These are phyloP conservation scores for Knoxdaviesia capensis DNA, from an alignment of 2,329 filamentous ascomycete species.

Conservation along the genomic window DNA sequence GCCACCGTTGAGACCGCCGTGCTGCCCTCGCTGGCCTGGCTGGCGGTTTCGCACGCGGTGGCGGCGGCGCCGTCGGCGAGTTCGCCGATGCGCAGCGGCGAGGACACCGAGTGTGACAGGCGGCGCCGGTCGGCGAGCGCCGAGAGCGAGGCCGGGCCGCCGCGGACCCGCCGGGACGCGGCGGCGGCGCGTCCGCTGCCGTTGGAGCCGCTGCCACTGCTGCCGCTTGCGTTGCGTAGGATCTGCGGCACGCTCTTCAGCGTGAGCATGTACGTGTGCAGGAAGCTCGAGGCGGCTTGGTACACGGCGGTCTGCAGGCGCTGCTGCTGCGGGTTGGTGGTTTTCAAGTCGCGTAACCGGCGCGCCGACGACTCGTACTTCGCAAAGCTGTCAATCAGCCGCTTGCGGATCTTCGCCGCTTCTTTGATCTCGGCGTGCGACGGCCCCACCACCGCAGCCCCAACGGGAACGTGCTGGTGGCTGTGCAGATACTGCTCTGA, in stretches of 20 bases:
- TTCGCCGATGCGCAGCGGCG: constrained; percentile 27
- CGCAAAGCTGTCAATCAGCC: constrained; percentile 70
- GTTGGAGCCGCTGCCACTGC: too few species aligned
- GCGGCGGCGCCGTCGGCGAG: constrained; percentile 9
- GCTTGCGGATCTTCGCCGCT: constrained; percentile 73
- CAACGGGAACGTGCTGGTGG: neutral
- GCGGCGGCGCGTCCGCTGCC: too few species aligned
- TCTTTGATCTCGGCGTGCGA: constrained; percentile 55
- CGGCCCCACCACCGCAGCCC: constrained; percentile 12
- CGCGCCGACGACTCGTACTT: constrained; percentile 73
- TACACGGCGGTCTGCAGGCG: constrained; percentile 67
- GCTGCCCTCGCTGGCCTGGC: constrained; percentile 28
- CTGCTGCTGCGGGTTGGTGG: constrained; percentile 49
- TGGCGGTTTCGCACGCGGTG: constrained; percentile 24
- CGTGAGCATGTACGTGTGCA: constrained; percentile 81
- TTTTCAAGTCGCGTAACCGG: constrained; percentile 60
- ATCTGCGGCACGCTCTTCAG: constrained; percentile 55
- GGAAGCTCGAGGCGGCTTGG: constrained; percentile 59
- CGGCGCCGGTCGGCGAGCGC: neutral
- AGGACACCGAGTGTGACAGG: constrained; percentile 6
- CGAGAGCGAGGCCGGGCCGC: constrained; percentile 11
- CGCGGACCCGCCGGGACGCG: constrained; percentile 12
- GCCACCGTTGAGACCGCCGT: constrained; percentile 22
- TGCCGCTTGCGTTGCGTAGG: constrained; percentile 19
- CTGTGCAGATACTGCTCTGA: neutral